Conservation (phyloP, 495 filamentous ascomycete genomes). For the Lophiotrema nucula region DNA sequence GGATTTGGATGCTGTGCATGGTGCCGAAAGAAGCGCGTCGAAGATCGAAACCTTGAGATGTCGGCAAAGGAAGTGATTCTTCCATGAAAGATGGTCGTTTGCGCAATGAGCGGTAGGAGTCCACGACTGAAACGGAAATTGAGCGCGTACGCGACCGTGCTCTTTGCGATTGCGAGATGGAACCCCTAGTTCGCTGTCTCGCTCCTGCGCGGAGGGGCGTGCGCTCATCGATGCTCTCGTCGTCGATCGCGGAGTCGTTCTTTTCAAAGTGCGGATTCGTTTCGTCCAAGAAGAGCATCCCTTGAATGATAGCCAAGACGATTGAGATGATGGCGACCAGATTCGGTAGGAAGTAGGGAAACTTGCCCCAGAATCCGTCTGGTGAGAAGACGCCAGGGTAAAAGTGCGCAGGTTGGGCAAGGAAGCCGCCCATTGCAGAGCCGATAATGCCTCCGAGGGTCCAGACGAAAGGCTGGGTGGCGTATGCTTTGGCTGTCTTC, state of each 20-base stretch:
- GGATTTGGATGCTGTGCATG: constrained; percentile 29
- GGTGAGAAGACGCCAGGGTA: constrained; percentile 25
- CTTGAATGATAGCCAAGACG: constrained; percentile 31
- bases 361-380: constrained; percentile 28
- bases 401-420: constrained; percentile 32
- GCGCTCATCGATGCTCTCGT: constrained; percentile 9
- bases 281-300: constrained; percentile 33
- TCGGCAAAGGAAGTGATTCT: constrained; percentile 23
- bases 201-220: constrained; percentile 15
- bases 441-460: constrained; percentile 34
- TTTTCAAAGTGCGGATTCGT: constrained; percentile 20
- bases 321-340: constrained; percentile 26
- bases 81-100: constrained; percentile 26
- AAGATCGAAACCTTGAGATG: constrained; percentile 28
- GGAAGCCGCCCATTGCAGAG: constrained; percentile 34
- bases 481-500: constrained; percentile 28
- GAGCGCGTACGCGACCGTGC: background rate
- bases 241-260: constrained; percentile 1
- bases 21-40: constrained; percentile 31
- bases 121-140: constrained; percentile 4
- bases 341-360: constrained; percentile 35
- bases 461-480: constrained; percentile 35
- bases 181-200: background rate
- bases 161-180: background rate
- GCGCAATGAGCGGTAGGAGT: constrained; percentile 10